Evolutionary conservation across 2,329 filamentous ascomycete genomes (phyloP).

Genomic region (Aspergillus clavatus): DNA sequence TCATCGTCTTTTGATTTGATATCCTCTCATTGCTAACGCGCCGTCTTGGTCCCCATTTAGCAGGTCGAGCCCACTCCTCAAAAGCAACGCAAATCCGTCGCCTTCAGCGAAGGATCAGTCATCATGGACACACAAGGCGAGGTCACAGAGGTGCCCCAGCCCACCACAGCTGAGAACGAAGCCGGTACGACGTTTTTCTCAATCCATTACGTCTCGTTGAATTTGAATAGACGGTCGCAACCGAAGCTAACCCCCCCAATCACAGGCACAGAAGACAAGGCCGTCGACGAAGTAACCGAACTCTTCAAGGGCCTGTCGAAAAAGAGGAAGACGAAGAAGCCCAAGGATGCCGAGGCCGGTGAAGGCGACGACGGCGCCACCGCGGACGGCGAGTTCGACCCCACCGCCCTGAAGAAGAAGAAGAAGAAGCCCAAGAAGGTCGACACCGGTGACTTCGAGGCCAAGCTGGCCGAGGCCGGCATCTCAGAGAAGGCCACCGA

Average conservation of each 20-base stretch:
- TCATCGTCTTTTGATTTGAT: slow-evolving; percentile 8
- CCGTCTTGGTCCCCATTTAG: slow-evolving; percentile 27
- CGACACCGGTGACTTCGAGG: slow-evolving; percentile 61
- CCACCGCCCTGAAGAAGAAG: slow-evolving; percentile 74
- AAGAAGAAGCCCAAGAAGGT: slow-evolving; percentile 61
- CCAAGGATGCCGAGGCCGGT: slow-evolving; percentile 50
- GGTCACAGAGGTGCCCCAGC: slow-evolving; percentile 72
- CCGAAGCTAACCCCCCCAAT: neutral
- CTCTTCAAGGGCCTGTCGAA: slow-evolving; percentile 67
- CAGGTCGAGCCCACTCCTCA: slow-evolving; percentile 48
- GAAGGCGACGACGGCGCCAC: slow-evolving; percentile 49
- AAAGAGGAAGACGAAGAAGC: slow-evolving; percentile 64
- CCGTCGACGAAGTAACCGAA: slow-evolving; percentile 61
- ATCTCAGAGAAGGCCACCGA: slow-evolving; percentile 55
- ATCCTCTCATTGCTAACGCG: slow-evolving; percentile 24
- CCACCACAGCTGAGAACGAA: slow-evolving; percentile 56
- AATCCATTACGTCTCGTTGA: slow-evolving; percentile 12
- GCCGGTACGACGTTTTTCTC: slow-evolving; percentile 23
- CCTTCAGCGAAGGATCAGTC: slow-evolving; percentile 81
- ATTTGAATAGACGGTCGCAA: neutral
- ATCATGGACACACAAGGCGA: slow-evolving; percentile 87
- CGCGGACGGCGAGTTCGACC: slow-evolving; percentile 59
- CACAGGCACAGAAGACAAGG: slow-evolving; percentile 46
- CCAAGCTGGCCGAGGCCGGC: slow-evolving; percentile 59
- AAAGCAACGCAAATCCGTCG: slow-evolving; percentile 86